phyloP scores from a whole-genome alignment of 225 moss, liverwort and hornwort genomes.

The Rhytidiadelphus loreus region DNA sequence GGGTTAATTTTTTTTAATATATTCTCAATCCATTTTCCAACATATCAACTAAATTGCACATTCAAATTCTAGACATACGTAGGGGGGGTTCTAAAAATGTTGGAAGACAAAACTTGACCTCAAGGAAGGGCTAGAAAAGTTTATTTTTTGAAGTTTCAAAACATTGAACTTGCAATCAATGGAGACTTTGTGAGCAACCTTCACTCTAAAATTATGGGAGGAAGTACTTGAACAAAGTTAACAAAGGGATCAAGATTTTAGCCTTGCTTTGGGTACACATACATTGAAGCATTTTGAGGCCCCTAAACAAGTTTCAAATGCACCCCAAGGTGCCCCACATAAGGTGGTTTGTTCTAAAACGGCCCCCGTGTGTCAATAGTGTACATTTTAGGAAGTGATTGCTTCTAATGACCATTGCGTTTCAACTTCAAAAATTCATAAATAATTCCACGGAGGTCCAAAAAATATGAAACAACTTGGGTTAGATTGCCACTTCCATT shows the following conservation, averaged over 20 bases:
- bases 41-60: rapidly evolving
- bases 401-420: rapidly evolving
- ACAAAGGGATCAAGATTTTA: neutral
- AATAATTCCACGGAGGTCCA: neutral
- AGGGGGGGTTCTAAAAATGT: neutral
- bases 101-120: neutral
- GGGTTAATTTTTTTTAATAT: too few species aligned
- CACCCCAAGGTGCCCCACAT: rapidly evolving
- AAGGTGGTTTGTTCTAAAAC: neutral
- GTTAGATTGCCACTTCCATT: neutral
- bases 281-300: neutral
- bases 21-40: too few species aligned
- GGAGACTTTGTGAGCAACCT: too few species aligned
- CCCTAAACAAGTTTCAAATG: neutral
- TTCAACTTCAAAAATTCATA: neutral
- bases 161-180: neutral
- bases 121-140: neutral
- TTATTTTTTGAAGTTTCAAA: neutral
- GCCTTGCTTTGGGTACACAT: neutral
- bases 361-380: too few species aligned
- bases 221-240: neutral
- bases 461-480: neutral
- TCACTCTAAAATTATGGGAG: neutral
- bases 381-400: rapidly evolving
- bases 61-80: rapidly evolving